These are phyloP conservation scores for Testicularia cyperi DNA, from an alignment of 1,284 basidiomycete genomes.

Conservation along the genomic window DNA sequence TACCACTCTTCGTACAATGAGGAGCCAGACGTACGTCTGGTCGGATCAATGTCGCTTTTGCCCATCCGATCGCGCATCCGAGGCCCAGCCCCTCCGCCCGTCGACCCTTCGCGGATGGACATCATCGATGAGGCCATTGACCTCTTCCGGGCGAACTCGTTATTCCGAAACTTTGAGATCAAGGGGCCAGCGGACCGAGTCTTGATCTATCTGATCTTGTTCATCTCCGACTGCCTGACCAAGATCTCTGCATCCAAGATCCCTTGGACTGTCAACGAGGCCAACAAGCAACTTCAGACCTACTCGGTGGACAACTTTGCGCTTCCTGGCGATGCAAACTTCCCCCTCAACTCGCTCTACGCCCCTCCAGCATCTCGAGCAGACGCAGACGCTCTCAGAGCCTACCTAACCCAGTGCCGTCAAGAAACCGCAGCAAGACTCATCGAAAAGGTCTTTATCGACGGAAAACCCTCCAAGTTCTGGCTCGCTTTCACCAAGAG, in stretches of 20 bases:
- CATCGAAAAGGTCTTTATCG: slow-evolving; percentile 82
- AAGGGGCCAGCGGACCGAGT: slow-evolving; percentile 89
- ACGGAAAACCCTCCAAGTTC: slow-evolving; percentile 95
- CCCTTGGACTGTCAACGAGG: slow-evolving; percentile 68
- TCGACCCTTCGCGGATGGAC: slow-evolving; percentile 77
- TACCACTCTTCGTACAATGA: slow-evolving; percentile 97
- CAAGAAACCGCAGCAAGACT: slow-evolving; percentile 86
- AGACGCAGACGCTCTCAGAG: slow-evolving; percentile 86
- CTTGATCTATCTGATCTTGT: slow-evolving; percentile 98
- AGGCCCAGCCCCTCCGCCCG: slow-evolving; percentile 78
- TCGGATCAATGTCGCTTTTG: slow-evolving; percentile 87
- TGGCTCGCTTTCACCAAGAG: slow-evolving; percentile 90
- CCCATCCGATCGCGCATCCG: slow-evolving; percentile 88
- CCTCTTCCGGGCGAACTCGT: slow-evolving; percentile 96
- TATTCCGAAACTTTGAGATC: slow-evolving; percentile 99
- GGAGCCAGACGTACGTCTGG: slow-evolving; percentile 73
- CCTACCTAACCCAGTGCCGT: slow-evolving; percentile 87
- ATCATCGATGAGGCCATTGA: slow-evolving; percentile 95
- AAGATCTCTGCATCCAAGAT: slow-evolving; percentile 52
- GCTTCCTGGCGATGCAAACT: slow-evolving; percentile 92
- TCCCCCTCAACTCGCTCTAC: slow-evolving; percentile 90
- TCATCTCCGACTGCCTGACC: slow-evolving; percentile 92
- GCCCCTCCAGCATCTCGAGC: slow-evolving; percentile 73
- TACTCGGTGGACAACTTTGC: slow-evolving; percentile 85
- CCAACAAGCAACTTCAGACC: slow-evolving; percentile 82